Base-by-base conservation (phyloP, 495 filamentous ascomycete species). In the Saxophila tyrrhenica region DNA sequence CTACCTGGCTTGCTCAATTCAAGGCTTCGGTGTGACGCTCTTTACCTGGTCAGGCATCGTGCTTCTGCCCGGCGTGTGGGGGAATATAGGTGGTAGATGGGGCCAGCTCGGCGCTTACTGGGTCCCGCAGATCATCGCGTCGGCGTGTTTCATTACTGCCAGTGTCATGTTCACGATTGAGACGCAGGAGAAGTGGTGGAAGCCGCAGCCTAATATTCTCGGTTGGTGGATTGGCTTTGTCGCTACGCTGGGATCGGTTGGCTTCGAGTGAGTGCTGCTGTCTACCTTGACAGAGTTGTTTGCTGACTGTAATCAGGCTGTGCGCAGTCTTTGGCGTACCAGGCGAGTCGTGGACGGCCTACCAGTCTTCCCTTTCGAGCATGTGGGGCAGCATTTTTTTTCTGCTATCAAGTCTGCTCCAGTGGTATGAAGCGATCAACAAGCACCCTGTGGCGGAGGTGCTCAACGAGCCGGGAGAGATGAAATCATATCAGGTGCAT, bases 181-280 rank as follows among this genome's bases (percentile, higher is more conserved):
- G 44, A 58, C 51, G 38, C 59, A 62, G 25, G 55, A 55, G 35
- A 58, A 55, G 23, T 62, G 59, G 59, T 58, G 56, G 50, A 48
- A 54, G 21, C 55, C 56, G 13, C 39, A 54, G 24, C 50, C 51
- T n/a, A 39, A 32, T 11, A 41, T 48, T n/a, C 35, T 62, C 11
- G 59, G 50, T 22, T 62, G 59, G 59, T 62, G 59, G 59, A 62
- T 62, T 19, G 59, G 59, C 9, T 41, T 55, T n/a, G 54, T 44
- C 51, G 45, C 55, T 10, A 23, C 38, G 11, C 25, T 58, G 16
- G 59, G 59, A 9, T 58, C 55, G 23, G 48, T 62, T 17, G 59
- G 59, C 25, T 62, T 58, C 46, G 32, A 50, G 55, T 59, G 43
- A 23, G 57, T 47, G 15, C 46, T n/a, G n/a, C 17, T 47, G 29